Percentiles rank a stretch among this genome's conserved stretches.
These are phyloP conservation scores for Piromyces finnis DNA, from an alignment of 192 early-diverging fungal species.

Conservation along the genomic window DNA sequence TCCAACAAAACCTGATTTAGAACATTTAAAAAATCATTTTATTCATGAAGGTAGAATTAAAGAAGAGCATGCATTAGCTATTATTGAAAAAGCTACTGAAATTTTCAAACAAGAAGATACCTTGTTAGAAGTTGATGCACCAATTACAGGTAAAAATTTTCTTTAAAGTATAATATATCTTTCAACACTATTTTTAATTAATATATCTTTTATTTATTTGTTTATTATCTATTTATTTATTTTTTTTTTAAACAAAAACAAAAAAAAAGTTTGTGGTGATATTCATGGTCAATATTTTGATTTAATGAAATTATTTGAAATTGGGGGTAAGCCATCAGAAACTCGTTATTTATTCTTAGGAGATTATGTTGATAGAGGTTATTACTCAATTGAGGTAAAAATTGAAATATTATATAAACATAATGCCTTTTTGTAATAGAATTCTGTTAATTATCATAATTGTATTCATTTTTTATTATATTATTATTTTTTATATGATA, in stretches of 20 bases:
- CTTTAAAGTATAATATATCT: too few relatives aligned
- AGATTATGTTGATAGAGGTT: slow-evolving; percentile 93
- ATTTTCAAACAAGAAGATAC: slow-evolving; percentile 66
- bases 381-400: slow-evolving; percentile 87
- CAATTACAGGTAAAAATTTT: slow-evolving; percentile 56
- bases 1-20: slow-evolving; percentile 53
- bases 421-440: too few relatives aligned
- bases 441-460: too few relatives aligned
- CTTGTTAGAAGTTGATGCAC: slow-evolving; percentile 72
- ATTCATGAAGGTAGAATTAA: slow-evolving; percentile 78
- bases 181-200: too few relatives aligned
- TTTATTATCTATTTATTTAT: too few relatives aligned
- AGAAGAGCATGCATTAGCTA: slow-evolving; percentile 76
- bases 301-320: slow-evolving; percentile 94
- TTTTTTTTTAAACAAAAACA: too few relatives aligned
- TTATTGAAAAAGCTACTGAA: slow-evolving; percentile 66
- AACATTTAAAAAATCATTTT: slow-evolving; percentile 80
- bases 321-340: slow-evolving; percentile 78
- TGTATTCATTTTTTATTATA: too few relatives aligned
- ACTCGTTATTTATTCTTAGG: slow-evolving; percentile 89
- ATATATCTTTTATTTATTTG: neutral
- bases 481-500: too few relatives aligned
- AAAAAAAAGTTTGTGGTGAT: slow-evolving; percentile 70
- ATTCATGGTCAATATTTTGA: slow-evolving; percentile 98
- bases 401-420: too few relatives aligned